phyloP scores from a whole-genome alignment of 805 yeast genomes.

The Groenewaldozyma salmanticensis region DNA sequence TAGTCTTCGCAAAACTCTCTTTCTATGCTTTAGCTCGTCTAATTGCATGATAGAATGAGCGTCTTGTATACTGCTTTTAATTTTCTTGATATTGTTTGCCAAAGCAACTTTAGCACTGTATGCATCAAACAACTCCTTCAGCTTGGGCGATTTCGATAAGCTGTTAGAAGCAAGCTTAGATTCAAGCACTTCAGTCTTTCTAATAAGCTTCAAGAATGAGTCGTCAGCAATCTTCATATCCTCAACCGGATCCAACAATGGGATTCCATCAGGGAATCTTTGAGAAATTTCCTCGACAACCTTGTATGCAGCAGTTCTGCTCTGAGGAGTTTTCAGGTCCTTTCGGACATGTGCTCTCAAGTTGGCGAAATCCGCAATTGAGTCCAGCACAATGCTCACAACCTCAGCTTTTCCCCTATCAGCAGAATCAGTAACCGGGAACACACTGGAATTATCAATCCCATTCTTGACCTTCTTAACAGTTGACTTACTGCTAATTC shows the following conservation, averaged over 20 bases:
- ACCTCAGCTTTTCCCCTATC: conserved; percentile 67
- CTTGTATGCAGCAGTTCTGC: conserved; percentile 50
- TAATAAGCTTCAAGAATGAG: conserved; percentile 59
- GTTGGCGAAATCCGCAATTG: conserved; percentile 67
- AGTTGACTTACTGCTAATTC: conserved; percentile 64
- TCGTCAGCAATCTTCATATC: conserved; percentile 85
- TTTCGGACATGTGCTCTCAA: conserved; percentile 73
- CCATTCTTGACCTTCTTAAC: conserved; percentile 71
- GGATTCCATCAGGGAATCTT: conserved; percentile 84
- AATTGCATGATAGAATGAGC: conserved; percentile 89
- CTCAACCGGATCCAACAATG: conserved; percentile 81
- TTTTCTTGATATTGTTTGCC: conserved; percentile 45
- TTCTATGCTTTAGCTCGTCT: conserved; percentile 88
- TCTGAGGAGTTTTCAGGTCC: conserved; percentile 40
- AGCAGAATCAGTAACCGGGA: conserved; percentile 64
- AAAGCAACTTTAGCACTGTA: conserved; percentile 58
- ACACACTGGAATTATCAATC: conserved; percentile 73
- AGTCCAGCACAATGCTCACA: conserved; percentile 75
- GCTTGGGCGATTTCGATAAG: conserved; percentile 37
- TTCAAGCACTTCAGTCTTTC: conserved; percentile 77
- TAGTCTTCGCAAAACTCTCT: conserved; percentile 82
- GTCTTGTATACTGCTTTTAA: conserved; percentile 60
- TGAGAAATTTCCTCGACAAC: conserved; percentile 71
- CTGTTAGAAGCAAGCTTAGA: conserved; percentile 64
- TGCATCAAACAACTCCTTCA: conserved; percentile 52